Evolutionary conservation across 495 filamentous ascomycete species (phyloP), one percentile per base, ranked within the genome.

Genomic region (Neurospora cerealis): DNA sequence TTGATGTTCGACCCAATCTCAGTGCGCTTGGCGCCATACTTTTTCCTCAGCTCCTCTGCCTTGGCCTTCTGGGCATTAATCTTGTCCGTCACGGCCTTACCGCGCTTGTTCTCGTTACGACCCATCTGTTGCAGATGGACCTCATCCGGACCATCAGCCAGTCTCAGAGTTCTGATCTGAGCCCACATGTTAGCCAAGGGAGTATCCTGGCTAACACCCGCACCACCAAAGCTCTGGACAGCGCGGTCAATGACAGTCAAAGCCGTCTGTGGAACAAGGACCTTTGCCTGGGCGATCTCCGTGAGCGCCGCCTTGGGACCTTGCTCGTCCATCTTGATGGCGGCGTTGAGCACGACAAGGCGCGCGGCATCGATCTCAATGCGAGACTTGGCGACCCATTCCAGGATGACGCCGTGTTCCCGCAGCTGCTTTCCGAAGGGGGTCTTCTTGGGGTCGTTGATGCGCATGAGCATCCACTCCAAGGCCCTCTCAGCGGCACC

Each of bases 81-180:
- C 80, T 88, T 91, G 69, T 85, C 85, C 41, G 86, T 84, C 70
- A 94, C 85, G 54, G 87, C 90, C 81, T 85, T 86, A 46, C 89
- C 87, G 48, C 87, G 81, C 83, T 88, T 90, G 79, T 94, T 96
- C 86, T 98, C 94, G 70, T 93, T 89, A 77, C 88, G 88, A 13
- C 93, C 95, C 83, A 97, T 86, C 81, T 97, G 94, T 84, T 96
- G 92, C 80, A 97, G 81, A 83, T 97, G 94, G 46, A 96, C 94
- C 87, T 97, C 95, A 82, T 97, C 95, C 0, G 94, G 94, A 7
- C 94, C 95, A 83, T 97, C 94, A 5, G 93, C 94, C 78, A 97
- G 89, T 71, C 93, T 86, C 76, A 97, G 80, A 2, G 94, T 97
- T 39, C 94, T 86, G 77, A 93, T 92, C 71, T 88, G 82, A 32